phyloP scores from a whole-genome alignment of 768 basidiomycete species.

The Boletellus ananiceps region DNA sequence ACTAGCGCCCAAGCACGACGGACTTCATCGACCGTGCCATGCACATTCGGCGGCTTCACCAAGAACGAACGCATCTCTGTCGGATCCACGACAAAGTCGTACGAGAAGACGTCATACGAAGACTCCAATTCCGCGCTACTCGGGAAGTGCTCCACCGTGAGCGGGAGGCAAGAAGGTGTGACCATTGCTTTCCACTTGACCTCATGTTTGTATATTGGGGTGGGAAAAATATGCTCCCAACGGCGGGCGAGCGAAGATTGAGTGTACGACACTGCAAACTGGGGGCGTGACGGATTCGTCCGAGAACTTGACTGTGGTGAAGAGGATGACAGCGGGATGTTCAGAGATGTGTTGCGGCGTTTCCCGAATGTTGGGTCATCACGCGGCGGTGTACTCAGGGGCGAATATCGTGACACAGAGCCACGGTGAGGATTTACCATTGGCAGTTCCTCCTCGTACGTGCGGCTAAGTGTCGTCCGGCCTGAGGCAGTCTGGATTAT shows the following conservation, averaged over 20 bases:
- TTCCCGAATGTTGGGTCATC: slow-evolving; percentile 52
- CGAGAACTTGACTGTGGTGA: slow-evolving; percentile 36
- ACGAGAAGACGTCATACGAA: slow-evolving; percentile 77
- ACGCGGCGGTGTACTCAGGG: slow-evolving; percentile 63
- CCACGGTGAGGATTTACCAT: slow-evolving; percentile 39
- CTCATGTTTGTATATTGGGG: slow-evolving; percentile 70
- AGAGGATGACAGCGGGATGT: slow-evolving; percentile 46
- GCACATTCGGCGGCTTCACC: slow-evolving; percentile 56
- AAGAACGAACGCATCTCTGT: slow-evolving; percentile 85
- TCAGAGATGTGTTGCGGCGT: slow-evolving; percentile 48
- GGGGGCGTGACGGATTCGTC: slow-evolving; percentile 67
- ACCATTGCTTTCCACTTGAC: slow-evolving; percentile 89
- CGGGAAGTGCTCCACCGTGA: slow-evolving; percentile 89
- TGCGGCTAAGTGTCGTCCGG: slow-evolving; percentile 47
- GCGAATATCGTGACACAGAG: slow-evolving; percentile 54
- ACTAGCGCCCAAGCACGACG: slow-evolving; percentile 70
- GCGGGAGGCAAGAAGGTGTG: slow-evolving; percentile 82
- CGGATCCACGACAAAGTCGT: slow-evolving; percentile 83
- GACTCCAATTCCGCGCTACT: slow-evolving; percentile 67
- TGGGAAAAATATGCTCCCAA: slow-evolving; percentile 86
- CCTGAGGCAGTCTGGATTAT: slow-evolving; percentile 36
- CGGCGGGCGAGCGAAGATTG: slow-evolving; percentile 76
- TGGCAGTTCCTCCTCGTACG: slow-evolving; percentile 54
- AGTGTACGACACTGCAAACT: slow-evolving; percentile 50
- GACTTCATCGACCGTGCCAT: slow-evolving; percentile 49